Evolutionary conservation across 768 basidiomycete species (phyloP), one percentile per base, ranked within the genome.

Genomic region (Podaxis sp.): DNA sequence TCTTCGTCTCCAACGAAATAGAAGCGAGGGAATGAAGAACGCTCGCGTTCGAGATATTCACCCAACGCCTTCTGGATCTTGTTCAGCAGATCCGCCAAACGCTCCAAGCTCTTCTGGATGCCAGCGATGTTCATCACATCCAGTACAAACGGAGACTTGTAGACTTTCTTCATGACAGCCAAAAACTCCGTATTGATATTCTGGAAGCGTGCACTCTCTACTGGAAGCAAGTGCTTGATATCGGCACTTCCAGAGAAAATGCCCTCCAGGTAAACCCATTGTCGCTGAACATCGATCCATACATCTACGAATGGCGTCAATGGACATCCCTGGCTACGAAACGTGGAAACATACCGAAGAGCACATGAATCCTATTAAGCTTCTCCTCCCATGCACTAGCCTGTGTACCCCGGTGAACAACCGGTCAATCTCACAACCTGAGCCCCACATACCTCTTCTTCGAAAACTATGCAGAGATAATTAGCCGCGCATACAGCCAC

Each of bases 1-100:
- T 99, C 97, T 72, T 99, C 97, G 76, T 99, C 97, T 69, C 97
- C 97, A 58, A 99, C 95, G 70, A 99, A 99, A 78, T 99, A 99
- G 81, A 99, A 99, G 7, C 97, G 92, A 70, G 97, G 97, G 86
- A 99, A 99, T 0, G 94, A 95, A 3, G 96, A 89, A 61, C 97
- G 89, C 72, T 99, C 97, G 59, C 97, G 88, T 71, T 99, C 97
- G 28, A 99, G 85, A 72, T 99, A 99, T 80, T 99, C 97, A 75
- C 97, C 97, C 3, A 99, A 84, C 0, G 97, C 97, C 75, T 99
- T 99, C 75, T 99, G 97, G 53, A 99, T 99, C 82, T 99, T 99
- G 81, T 92, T 93, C 59, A 99, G 80, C 38, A 98, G 82, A 68
- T 99, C 97, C 0, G 96, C 94, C 11, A 99, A 85, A 59, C 97